These are phyloP conservation scores for Narthecium ossifragum DNA, from an alignment of 106 monocot genomes.

Conservation along the genomic window DNA sequence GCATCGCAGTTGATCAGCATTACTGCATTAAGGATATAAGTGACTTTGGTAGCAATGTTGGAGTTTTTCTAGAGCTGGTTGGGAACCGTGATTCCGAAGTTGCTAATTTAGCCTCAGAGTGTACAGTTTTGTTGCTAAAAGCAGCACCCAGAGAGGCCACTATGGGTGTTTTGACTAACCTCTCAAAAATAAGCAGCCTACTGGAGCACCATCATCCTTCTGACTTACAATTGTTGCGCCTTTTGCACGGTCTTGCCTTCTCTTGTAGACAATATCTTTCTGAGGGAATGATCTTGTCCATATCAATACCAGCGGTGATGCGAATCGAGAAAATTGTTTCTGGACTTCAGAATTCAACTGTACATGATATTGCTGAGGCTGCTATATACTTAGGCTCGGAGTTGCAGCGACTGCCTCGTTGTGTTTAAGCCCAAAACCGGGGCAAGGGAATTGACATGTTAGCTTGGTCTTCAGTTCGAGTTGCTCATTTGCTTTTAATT, in stretches of 20 bases:
- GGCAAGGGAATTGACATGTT: too few relatives aligned
- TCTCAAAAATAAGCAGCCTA: slow-evolving; percentile 52
- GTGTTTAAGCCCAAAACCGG: slow-evolving; percentile 25
- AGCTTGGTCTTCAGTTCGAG: neutral
- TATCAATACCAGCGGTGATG: slow-evolving; percentile 49
- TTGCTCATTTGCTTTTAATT: neutral
- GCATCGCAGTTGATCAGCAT: slow-evolving; percentile 48
- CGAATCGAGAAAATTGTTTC: slow-evolving; percentile 52
- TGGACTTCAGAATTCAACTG: slow-evolving; percentile 40
- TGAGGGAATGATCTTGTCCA: slow-evolving; percentile 79
- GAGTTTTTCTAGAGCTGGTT: slow-evolving; percentile 67
- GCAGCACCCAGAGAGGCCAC: slow-evolving; percentile 83
- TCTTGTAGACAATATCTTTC: slow-evolving; percentile 70
- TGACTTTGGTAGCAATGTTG: slow-evolving; percentile 68
- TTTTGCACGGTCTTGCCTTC: slow-evolving; percentile 69
- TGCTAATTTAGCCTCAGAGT: slow-evolving; percentile 82
- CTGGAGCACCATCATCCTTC: slow-evolving; percentile 31
- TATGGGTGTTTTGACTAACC: slow-evolving; percentile 67
- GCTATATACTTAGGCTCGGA: slow-evolving; percentile 47
- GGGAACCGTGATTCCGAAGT: slow-evolving; percentile 38
- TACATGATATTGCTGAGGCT: slow-evolving; percentile 47
- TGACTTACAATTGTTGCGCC: slow-evolving; percentile 35
- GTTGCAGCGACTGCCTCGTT: slow-evolving; percentile 74
- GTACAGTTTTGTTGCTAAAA: slow-evolving; percentile 64
- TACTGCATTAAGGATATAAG: slow-evolving; percentile 58